Evolutionary conservation across 2,329 filamentous ascomycete genomes (phyloP), one percentile per base, ranked within the genome.

Genomic region (Drechmeria coniospora): DNA sequence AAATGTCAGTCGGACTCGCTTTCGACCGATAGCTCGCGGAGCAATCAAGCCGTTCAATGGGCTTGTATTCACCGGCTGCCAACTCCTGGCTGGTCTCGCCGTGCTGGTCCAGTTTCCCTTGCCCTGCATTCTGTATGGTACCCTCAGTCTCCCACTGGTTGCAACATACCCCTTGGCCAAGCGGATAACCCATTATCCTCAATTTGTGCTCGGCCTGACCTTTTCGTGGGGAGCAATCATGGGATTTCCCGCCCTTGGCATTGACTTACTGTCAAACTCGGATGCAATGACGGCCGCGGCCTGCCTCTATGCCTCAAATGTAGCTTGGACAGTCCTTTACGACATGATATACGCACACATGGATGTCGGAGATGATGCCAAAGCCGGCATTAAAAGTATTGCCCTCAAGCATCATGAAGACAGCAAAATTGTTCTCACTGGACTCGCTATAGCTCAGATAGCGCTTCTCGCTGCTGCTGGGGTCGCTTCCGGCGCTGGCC

Each of bases 291-390:
- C 64, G 4, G 73, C 78, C 2, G 79, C 79, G 1, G 69, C 63
- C 3, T 69, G 68, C 32, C 57, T 92, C 26, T 92, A 92, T 47
- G 57, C 67, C 8, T 83, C 78, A 23, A 90, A 84, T 41, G 63
- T 90, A 15, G 74, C 80, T 3, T 92, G 84, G 84, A 92, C 82
- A 0, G 66, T 92, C 15, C 55, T 92, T 21, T 92, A 92, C 50
- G 83, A 92, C 49, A 92, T 90, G 72, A 83, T 92, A 18, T 92
- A 92, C 50, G 83, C 83, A 10, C 83, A 92, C 48, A 87, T 90
- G 74, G 83, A 92, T 43, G 78, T 87, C 49, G 76, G 76, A 44
- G 82, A 92, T 41, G 83, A 92, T 45, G 73, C 64, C 35, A 84
- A 83, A 50, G 82, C 77, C 0, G 84, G 83, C 7, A 90, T 92